Base-by-base conservation (phyloP, 441 rosid genomes). In the Pelargonium cotyledonis region DNA sequence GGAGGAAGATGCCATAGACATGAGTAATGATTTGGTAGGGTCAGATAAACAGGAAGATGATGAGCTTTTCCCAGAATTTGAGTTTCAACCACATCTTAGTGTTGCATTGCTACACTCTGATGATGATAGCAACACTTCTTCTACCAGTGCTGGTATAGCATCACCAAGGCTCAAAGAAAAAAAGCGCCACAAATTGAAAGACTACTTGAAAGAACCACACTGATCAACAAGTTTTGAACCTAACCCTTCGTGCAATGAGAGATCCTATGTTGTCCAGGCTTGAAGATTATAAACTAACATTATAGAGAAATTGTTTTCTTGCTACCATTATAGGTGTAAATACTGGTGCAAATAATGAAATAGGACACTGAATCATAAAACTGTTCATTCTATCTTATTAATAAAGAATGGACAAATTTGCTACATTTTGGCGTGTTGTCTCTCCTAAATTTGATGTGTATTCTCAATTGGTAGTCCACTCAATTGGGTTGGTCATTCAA, bases 51-150 rank as follows among this genome's bases (percentile, higher is more conserved):
- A 51, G 61, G 57, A 49, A 4, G 58, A 51, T 53, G 84, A 83
- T 65, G 68, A 82, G 12, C 76, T 77, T 71, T 84, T 89, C 18
- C 72, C 80, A 5, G 79, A 82, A 70, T 82, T 94, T 41, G 43
- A 40, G 43, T n/a, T 21, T 53, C 86, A 88, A 65, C 85, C 91
- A 38, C 96, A 90, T 80, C 89, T 92, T 51, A 95, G 85, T 76
- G 85, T 90, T 51, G 97, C 95, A 8, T 75, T 95, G 43, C 82
- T 87, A 53, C 94, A 88, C 76, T 64, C 88, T 79, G 96, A 86
- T 16, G 90, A 88, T 53, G 95, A 92, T 53, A 15, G 60, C 18
- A 53, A 1, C 8, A 53, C 60, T 15, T 40, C 6, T 5, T 8
- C 43, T 7, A 40, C 43, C 43, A 7, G 43, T 40, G 43, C 43